A percentile compares a stretch with the other conserved stretches of the same genome.
These are phyloP conservation scores for Medicago arabica DNA, from an alignment of 306 rosid species.

Conservation along the genomic window DNA sequence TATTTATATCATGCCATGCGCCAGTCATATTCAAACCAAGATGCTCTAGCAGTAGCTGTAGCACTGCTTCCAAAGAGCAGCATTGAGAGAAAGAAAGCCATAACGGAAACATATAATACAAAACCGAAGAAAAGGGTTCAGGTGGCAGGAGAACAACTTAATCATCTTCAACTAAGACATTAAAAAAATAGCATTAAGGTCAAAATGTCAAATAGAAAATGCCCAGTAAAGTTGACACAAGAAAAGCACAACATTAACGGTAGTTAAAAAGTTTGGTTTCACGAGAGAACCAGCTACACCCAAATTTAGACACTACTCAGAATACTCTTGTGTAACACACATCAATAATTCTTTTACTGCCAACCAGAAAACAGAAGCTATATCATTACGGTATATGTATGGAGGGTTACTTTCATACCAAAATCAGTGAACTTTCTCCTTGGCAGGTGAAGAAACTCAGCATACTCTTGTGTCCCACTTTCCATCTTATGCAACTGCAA, in stretches of 20 bases:
- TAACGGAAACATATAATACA: not conserved
- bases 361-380: constrained; percentile 28
- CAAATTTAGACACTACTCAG: constrained; percentile 14
- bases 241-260: not conserved
- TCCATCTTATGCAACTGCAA: constrained; percentile 93
- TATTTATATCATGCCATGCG: not conserved
- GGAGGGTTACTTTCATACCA: constrained; percentile 47
- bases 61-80: not conserved
- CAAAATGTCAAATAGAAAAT: not conserved
- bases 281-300: not conserved
- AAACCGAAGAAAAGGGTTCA: not conserved
- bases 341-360: not conserved
- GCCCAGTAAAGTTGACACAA: not conserved
- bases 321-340: not conserved
- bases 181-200: not conserved
- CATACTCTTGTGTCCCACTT: constrained; percentile 79
- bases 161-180: not conserved
- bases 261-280: not conserved
- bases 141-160: not conserved
- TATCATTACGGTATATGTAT: not conserved
- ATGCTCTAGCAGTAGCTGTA: not conserved
- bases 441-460: constrained; percentile 90
- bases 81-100: not conserved
- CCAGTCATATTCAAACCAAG: not conserved
- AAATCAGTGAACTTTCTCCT: constrained; percentile 82